A percentile compares a stretch with the other conserved stretches of the same genome.
These are phyloP conservation scores for Canavalia gladiata DNA, from an alignment of 306 rosid species.

Conservation along the genomic window DNA sequence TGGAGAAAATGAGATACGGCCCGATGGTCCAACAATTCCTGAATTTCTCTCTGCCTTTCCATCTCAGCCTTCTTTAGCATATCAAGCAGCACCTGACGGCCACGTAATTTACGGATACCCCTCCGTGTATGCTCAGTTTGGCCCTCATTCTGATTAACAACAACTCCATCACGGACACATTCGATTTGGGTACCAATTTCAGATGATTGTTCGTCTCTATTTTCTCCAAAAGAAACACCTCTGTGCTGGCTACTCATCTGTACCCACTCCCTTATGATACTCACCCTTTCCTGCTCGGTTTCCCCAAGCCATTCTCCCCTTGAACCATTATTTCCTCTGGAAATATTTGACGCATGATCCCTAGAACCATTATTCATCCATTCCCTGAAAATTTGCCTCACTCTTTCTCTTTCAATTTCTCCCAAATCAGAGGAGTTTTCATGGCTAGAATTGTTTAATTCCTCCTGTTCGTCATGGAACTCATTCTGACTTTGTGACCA, in stretches of 20 bases:
- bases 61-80: conserved; percentile 85
- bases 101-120: conserved; percentile 83
- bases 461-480: conserved; percentile 73
- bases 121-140: conserved; percentile 67
- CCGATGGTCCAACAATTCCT: conserved; percentile 69
- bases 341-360: conserved; percentile 60
- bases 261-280: conserved; percentile 87
- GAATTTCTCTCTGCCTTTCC: conserved; percentile 84
- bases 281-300: conserved; percentile 92
- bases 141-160: conserved; percentile 75
- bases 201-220: conserved; percentile 73
- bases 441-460: conserved; percentile 60
- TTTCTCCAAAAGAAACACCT: conserved; percentile 60
- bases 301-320: conserved; percentile 83
- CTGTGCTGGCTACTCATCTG: conserved; percentile 79
- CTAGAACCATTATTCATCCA: conserved; percentile 83
- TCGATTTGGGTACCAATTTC: conserved; percentile 67
- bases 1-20: conserved; percentile 90
- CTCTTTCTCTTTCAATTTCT: conserved; percentile 89
- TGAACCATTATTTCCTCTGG: conserved; percentile 61
- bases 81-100: conserved; percentile 92
- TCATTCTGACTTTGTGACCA: conserved; percentile 77
- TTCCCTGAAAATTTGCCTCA: conserved; percentile 87
- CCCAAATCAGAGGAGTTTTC: conserved; percentile 78
- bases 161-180: conserved; percentile 67